phyloP scores from a whole-genome alignment of 129 eudicot species.

The Smallanthus sonchifolius region DNA sequence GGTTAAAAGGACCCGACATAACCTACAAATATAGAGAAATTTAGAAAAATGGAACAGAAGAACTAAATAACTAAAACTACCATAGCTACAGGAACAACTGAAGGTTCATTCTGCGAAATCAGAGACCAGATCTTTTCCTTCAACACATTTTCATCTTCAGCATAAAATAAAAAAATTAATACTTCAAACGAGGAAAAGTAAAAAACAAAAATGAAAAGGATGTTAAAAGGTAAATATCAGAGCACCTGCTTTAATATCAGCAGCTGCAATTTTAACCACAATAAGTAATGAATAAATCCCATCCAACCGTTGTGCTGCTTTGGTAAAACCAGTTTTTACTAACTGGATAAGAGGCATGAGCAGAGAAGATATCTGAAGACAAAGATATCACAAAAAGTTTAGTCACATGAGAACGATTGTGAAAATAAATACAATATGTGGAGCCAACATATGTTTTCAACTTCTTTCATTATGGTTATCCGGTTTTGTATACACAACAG shows the following conservation, averaged over 20 bases:
- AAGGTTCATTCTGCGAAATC: constrained; percentile 83
- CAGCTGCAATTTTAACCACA: constrained; percentile 70
- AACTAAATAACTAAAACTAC: constrained; percentile 32
- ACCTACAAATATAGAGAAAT: not conserved
- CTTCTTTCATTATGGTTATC: not conserved
- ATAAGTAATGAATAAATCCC: constrained; percentile 77
- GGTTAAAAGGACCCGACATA: not conserved
- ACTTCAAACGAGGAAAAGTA: not conserved
- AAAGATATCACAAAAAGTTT: not conserved
- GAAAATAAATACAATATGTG: not conserved
- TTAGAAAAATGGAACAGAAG: not conserved
- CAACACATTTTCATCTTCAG: constrained; percentile 60
- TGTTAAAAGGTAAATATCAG: not conserved
- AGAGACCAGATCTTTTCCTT: constrained; percentile 90
- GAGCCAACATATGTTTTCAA: not conserved
- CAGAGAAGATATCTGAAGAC: constrained; percentile 65
- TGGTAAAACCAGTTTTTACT: constrained; percentile 86
- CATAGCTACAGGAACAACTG: constrained; percentile 69
- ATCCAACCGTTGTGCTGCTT: constrained; percentile 90
- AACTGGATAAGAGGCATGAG: constrained; percentile 64
- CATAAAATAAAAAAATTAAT: constrained; percentile 5
- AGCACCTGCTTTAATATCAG: constrained; percentile 85
- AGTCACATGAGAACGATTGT: constrained; percentile 2
- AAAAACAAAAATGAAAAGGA: not conserved
- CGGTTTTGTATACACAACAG: not conserved